phyloP scores from a whole-genome alignment of 371 early-diverging fungal species.

The Mucor velutinosus region DNA sequence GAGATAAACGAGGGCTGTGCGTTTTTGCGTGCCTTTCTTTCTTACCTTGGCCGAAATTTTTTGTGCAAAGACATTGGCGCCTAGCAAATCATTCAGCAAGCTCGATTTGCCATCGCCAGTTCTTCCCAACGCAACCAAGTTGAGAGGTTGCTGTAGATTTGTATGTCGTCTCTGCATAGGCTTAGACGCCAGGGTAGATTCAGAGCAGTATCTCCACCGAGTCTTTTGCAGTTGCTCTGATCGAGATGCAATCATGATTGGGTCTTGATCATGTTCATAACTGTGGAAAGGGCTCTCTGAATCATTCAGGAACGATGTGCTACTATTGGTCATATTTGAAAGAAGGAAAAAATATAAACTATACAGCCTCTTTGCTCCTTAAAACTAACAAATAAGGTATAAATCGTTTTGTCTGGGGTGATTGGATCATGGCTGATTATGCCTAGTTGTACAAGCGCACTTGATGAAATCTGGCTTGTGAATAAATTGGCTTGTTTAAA shows the following conservation, averaged over 20 bases:
- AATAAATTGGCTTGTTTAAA: not conserved
- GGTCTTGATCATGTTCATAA: slow-evolving; percentile 35
- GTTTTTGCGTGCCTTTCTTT: not conserved
- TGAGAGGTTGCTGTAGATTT: not conserved
- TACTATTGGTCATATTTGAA: slow-evolving; percentile 2
- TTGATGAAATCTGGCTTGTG: not conserved
- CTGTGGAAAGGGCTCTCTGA: slow-evolving; percentile 21
- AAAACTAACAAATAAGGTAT: slow-evolving; percentile 1
- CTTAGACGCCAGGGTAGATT: not conserved
- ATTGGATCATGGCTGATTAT: not conserved
- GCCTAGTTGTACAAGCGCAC: not conserved
- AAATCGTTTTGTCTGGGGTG: not conserved
- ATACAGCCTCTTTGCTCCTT: not conserved
- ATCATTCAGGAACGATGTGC: not conserved
- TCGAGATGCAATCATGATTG: slow-evolving; percentile 36
- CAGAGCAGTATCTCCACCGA: slow-evolving; percentile 8
- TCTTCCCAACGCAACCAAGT: slow-evolving; percentile 43
- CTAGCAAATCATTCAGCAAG: slow-evolving; percentile 45
- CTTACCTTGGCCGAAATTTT: slow-evolving; percentile 39
- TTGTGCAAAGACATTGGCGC: slow-evolving; percentile 37
- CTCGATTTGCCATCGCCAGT: slow-evolving; percentile 56
- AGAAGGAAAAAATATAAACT: not conserved
- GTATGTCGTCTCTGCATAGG: not conserved
- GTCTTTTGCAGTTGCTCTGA: not conserved
- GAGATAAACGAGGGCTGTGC: not conserved